Conservation (phyloP, 306 rosid genomes). For the Lathyrus sativus region DNA sequence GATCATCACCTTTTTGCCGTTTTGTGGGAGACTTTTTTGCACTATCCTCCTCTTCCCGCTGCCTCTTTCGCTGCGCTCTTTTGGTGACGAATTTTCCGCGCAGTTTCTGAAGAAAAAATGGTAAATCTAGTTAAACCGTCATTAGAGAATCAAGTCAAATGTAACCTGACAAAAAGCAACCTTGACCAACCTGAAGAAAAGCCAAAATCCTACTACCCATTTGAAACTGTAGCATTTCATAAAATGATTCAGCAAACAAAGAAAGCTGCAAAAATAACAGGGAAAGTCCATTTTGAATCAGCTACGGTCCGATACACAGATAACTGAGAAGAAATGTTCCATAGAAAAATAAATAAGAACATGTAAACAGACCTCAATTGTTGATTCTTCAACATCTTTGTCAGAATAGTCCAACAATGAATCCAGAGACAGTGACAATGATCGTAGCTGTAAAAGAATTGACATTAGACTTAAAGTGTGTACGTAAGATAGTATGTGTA, state of each 20-base stretch:
- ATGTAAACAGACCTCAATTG: slow-evolving; percentile 73
- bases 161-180: not conserved
- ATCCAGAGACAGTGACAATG: slow-evolving; percentile 80
- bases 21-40: slow-evolving; percentile 48
- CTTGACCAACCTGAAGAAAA: slow-evolving; percentile 82
- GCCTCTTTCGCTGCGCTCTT: slow-evolving; percentile 86
- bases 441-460: slow-evolving; percentile 64
- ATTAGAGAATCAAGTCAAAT: slow-evolving; percentile 32
- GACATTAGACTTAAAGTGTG: slow-evolving; percentile 24
- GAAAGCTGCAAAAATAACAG: slow-evolving; percentile 68
- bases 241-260: slow-evolving; percentile 84
- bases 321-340: not conserved
- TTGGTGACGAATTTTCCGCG: slow-evolving; percentile 70
- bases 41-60: slow-evolving; percentile 61
- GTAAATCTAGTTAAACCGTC: slow-evolving; percentile 11
- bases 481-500: slow-evolving; percentile 1
- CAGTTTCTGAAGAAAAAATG: slow-evolving; percentile 53
- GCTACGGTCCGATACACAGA: not conserved
- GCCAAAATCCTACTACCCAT: slow-evolving; percentile 82
- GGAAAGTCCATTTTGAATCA: slow-evolving; percentile 10
- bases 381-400: slow-evolving; percentile 91
- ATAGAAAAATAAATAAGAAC: slow-evolving; percentile 8
- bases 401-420: slow-evolving; percentile 84
- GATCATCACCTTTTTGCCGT: slow-evolving; percentile 61
- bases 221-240: slow-evolving; percentile 98